phyloP scores from a whole-genome alignment of 2,329 filamentous ascomycete species.

The Microdochium paspali region DNA sequence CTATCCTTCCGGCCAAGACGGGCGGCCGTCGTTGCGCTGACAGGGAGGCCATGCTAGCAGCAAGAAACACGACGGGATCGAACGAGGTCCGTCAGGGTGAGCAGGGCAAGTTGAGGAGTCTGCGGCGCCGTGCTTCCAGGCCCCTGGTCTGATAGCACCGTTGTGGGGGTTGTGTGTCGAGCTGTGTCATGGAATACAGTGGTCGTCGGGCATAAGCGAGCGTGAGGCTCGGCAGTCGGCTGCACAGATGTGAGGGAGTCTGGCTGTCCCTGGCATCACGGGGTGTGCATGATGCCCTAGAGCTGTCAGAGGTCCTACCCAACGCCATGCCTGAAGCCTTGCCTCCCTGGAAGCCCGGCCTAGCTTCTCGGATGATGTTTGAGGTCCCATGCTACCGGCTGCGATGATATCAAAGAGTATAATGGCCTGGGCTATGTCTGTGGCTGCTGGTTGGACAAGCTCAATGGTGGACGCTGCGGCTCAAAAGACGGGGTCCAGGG shows the following conservation, averaged over 20 bases:
- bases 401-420: neutral
- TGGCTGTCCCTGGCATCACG: no score
- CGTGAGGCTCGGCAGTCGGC: neutral
- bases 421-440: neutral
- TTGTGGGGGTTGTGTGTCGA: neutral
- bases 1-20: neutral
- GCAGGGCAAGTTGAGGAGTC: slow-evolving; percentile 51
- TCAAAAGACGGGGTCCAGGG: neutral
- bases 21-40: neutral
- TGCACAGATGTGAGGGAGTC: neutral
- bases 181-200: neutral
- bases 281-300: no score
- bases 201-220: neutral
- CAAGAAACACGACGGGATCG: neutral
- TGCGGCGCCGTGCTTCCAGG: neutral
- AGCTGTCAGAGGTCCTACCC: no score
- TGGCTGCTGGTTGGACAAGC: neutral
- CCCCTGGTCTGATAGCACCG: neutral
- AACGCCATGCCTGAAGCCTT: no score
- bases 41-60: neutral
- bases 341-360: no score
- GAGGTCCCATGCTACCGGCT: no score
- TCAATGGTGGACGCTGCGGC: neutral
- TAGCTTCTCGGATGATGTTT: no score
- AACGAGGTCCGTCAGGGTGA: slow-evolving; percentile 38